Conservation (phyloP, 2,329 filamentous ascomycete species). For the Neocatenulostroma microsporum region DNA sequence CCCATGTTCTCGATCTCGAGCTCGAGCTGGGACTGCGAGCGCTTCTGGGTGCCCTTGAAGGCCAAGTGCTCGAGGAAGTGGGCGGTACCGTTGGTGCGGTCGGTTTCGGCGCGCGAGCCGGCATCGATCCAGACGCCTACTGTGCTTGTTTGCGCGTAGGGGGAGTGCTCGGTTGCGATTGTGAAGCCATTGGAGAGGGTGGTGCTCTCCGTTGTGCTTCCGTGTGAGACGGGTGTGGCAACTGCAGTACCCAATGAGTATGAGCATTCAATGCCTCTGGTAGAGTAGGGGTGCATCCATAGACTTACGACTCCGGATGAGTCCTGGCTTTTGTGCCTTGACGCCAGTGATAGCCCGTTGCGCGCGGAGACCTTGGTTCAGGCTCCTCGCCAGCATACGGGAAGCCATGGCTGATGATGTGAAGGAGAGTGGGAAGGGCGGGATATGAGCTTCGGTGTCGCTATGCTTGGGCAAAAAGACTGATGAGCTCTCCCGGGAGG, state of each 20-base stretch:
- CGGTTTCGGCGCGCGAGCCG: conserved; percentile 93
- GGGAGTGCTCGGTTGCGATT: conserved; percentile 95
- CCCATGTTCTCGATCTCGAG: conserved; percentile 99
- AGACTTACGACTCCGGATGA: conserved; percentile 79
- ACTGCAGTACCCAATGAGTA: no score
- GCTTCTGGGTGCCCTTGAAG: conserved; percentile 97
- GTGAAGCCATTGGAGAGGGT: conserved; percentile 97
- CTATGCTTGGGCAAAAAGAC: no score
- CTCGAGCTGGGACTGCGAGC: conserved; percentile 94
- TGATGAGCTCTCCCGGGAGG: no score
- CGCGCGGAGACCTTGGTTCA: conserved; percentile 82
- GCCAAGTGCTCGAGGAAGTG: conserved; percentile 99
- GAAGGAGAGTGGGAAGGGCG: conserved; percentile 36
- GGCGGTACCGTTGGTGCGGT: conserved; percentile 97
- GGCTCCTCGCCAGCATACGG: conserved; percentile 91
- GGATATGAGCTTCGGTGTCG: no score
- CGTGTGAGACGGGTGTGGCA: conserved; percentile 68
- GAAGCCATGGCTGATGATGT: conserved; percentile 70
- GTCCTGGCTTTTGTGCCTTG: conserved; percentile 48
- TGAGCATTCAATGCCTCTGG: no score
- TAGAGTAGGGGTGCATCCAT: no score
- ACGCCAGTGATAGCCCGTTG: conserved; percentile 75
- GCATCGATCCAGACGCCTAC: conserved; percentile 99
- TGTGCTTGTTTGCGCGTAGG: conserved; percentile 95
- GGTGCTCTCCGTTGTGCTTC: conserved; percentile 86